Evolutionary conservation across 2,329 filamentous ascomycete species (phyloP), one percentile per base, ranked within the genome.

Genomic region (Albifimbria verrucaria): DNA sequence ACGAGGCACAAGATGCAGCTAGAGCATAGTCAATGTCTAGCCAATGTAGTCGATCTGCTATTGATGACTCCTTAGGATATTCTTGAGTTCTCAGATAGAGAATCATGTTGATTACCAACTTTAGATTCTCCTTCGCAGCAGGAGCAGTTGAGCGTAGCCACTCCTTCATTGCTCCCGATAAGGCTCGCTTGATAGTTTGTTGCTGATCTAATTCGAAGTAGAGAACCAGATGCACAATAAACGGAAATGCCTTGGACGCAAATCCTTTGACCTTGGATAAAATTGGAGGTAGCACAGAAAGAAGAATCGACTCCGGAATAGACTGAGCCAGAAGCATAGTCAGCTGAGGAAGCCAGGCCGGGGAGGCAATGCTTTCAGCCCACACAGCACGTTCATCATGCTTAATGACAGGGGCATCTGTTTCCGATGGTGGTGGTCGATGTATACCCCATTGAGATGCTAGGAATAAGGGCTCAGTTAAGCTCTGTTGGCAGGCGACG

Each of bases 61-160:
- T 87, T 0, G 90, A 96, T 0, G 75, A 73, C 68, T 99, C 94
- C 12, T 84, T 81, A 0, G 89, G 89, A 15, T 87, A 72, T 24
- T 82, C 78, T 64, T 95, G 92, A 3, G 88, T 91, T 36, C 92
- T 85, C n/a, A 99, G 79, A 65, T 97, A 99, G 3, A 99, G 74
- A 25, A 99, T 77, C 3, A 87, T 83, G 57, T 90, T 88, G 39
- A 97, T 80, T 1, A 96, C 74, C 32, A 94, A 79, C 55, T 85
- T 85, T 49, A 88, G 73, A 61, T 90, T 90, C 6, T 85, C 78
- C 52, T 79, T 80, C 1, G 74, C 81, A 52, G 60, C 60, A 1
- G 68, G 57, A 3, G 52, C 60, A 9, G 53, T 64, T 18, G 62
- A 62, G 3, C 72, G 71, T 32, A 97, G 81, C 78, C 88, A 90